Percentiles rank a stretch among this genome's conserved stretches.
These are phyloP conservation scores for Aphanomyces stellatus DNA, from an alignment of 352 stramenopile genomes.

Conservation along the genomic window DNA sequence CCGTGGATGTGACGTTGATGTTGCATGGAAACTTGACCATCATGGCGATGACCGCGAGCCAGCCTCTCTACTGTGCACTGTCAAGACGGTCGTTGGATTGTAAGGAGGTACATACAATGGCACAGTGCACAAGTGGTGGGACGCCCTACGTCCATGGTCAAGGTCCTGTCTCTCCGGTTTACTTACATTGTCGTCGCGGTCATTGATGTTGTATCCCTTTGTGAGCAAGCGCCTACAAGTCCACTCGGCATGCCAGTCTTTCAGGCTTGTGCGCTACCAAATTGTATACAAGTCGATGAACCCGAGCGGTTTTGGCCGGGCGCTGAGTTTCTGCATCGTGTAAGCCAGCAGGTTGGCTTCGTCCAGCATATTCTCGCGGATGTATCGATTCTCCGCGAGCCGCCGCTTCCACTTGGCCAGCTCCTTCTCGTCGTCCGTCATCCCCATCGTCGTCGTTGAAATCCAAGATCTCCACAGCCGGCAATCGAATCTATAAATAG, in stretches of 20 bases:
- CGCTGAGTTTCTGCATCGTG: conserved; percentile 12
- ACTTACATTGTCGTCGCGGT: conserved; percentile 17
- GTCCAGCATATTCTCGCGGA: conserved; percentile 2
- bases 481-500: neutral
- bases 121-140: conserved; percentile 12
- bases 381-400: conserved; percentile 13
- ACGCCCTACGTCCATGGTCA: conserved; percentile 3
- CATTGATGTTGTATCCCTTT: conserved; percentile 9
- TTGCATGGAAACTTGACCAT: neutral
- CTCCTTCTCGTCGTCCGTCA: neutral
- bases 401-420: conserved; percentile 20
- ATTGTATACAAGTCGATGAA: conserved; percentile 3
- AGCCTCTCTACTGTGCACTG: conserved; percentile 1
- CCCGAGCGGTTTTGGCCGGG: neutral
- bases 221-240: conserved; percentile 2
- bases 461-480: neutral
- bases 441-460: neutral
- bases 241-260: neutral
- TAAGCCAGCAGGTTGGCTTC: conserved; percentile 17
- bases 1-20: conserved; percentile 14
- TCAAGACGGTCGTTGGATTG: neutral
- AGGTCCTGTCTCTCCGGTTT: too few species aligned
- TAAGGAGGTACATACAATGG: neutral
- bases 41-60: neutral
- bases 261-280: neutral